phyloP scores from a whole-genome alignment of 306 rosid genomes.

The Prunus kanzakura region DNA sequence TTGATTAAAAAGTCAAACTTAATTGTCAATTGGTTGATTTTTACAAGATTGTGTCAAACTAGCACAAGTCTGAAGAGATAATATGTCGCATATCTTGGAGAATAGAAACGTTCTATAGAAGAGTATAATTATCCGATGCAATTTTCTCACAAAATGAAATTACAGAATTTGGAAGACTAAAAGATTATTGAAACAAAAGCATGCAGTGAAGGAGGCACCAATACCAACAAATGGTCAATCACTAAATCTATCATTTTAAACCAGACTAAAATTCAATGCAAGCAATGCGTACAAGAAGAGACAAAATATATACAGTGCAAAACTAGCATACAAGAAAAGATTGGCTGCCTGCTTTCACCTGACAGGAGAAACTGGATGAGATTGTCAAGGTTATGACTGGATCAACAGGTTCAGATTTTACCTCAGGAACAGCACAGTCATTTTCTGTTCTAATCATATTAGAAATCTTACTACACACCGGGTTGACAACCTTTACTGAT shows the following conservation, averaged over 20 bases:
- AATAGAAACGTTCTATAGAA: background rate
- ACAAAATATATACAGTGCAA: background rate
- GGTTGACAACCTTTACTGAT: constrained; percentile 13
- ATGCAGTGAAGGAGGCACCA: background rate
- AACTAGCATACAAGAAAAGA: constrained; percentile 38
- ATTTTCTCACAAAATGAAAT: background rate
- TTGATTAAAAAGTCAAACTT: too few species aligned
- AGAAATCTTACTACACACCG: constrained; percentile 19
- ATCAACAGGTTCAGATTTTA: constrained; percentile 18
- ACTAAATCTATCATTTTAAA: background rate
- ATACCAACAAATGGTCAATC: background rate
- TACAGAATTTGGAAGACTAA: background rate
- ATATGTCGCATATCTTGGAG: background rate
- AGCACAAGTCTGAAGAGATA: background rate
- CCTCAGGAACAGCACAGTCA: background rate
- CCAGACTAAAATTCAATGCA: background rate
- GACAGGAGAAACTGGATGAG: constrained; percentile 27
- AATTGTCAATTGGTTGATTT: background rate
- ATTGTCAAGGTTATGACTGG: constrained; percentile 8
- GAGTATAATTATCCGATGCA: background rate
- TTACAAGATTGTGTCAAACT: background rate
- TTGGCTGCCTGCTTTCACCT: constrained; percentile 28
- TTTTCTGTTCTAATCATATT: constrained; percentile 8
- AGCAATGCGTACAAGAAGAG: constrained; percentile 4
- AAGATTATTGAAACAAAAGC: background rate